These are phyloP conservation scores for Penicillium oxalicum DNA, from an alignment of 2,329 filamentous ascomycete genomes.

Conservation along the genomic window DNA sequence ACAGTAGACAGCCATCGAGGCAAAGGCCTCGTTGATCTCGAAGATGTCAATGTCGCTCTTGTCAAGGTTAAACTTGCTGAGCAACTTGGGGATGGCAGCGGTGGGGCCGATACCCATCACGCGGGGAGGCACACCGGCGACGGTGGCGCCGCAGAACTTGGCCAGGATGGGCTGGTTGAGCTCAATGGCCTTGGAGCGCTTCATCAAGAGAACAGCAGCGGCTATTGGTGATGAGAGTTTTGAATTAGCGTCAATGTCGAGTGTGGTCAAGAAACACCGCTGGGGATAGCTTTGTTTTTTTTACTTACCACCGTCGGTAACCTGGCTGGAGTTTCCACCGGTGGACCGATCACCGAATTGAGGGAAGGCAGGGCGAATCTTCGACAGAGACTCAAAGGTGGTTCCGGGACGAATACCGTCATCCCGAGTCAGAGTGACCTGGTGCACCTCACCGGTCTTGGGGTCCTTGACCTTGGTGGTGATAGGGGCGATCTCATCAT, in stretches of 20 bases:
- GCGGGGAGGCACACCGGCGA: conserved; percentile 81
- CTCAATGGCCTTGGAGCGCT: conserved; percentile 79
- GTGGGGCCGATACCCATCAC: conserved; percentile 82
- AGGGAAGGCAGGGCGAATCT: conserved; percentile 86
- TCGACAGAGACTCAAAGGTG: conserved; percentile 71
- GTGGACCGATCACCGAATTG: conserved; percentile 82
- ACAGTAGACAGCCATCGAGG: conserved; percentile 96
- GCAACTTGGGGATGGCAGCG: conserved; percentile 69
- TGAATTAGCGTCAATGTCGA: too few relatives aligned
- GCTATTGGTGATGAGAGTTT: conserved; percentile 41
- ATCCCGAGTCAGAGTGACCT: conserved; percentile 74
- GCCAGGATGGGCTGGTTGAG: conserved; percentile 86
- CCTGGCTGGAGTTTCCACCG: conserved; percentile 88
- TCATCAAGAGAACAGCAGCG: conserved; percentile 86
- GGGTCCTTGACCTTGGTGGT: conserved; percentile 74
- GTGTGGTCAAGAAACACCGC: too few relatives aligned
- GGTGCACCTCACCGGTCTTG: conserved; percentile 70
- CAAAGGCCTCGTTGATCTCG: conserved; percentile 97
- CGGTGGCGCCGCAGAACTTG: conserved; percentile 89
- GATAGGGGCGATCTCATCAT: conserved; percentile 91
- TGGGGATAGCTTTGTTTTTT: neutral
- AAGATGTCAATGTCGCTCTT: conserved; percentile 81
- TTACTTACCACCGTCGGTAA: conserved; percentile 75
- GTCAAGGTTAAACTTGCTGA: conserved; percentile 69
- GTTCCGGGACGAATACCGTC: conserved; percentile 90